Percentiles rank a stretch among this genome's conserved stretches.
phyloP scores from a whole-genome alignment of 495 filamentous ascomycete species.

The Talaromyces wortmannii region DNA sequence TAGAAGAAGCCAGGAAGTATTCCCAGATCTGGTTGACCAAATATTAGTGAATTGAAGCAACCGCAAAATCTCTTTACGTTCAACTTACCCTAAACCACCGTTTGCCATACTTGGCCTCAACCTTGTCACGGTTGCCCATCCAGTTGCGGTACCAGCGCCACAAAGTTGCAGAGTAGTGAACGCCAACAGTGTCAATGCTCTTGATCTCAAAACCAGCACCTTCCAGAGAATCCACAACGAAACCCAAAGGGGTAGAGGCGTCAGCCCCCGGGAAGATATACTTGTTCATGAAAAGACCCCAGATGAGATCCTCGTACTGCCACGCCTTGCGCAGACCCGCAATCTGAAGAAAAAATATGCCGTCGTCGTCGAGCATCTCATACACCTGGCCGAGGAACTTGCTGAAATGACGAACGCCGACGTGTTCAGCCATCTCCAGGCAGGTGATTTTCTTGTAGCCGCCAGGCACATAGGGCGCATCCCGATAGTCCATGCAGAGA shows the following conservation, averaged over 20 bases:
- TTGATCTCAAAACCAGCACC: constrained; percentile 57
- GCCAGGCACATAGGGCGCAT: constrained; percentile 52
- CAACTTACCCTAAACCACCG: constrained; percentile 88
- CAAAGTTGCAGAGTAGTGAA: constrained; percentile 94
- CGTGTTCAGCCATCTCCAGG: constrained; percentile 74
- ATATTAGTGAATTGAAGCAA: background rate
- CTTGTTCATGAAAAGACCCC: constrained; percentile 75
- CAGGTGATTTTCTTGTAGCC: constrained; percentile 66
- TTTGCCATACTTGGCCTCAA: constrained; percentile 90
- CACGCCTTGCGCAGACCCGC: constrained; percentile 62
- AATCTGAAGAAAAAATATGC: constrained; percentile 67
- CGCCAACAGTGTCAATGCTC: constrained; percentile 76
- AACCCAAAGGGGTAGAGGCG: constrained; percentile 59
- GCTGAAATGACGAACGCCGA: constrained; percentile 58
- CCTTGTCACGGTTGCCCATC: constrained; percentile 92
- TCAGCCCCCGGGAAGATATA: constrained; percentile 69
- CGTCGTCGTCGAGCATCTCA: constrained; percentile 65
- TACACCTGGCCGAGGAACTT: constrained; percentile 57
- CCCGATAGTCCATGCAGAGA: constrained; percentile 63
- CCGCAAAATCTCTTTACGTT: background rate
- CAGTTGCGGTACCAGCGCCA: constrained; percentile 99
- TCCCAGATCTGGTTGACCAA: constrained; percentile 78
- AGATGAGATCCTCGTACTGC: constrained; percentile 71
- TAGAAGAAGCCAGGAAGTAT: constrained; percentile 91
- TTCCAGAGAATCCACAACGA: constrained; percentile 58